Evolutionary conservation across 1,284 basidiomycete genomes (phyloP), one percentile per base, ranked within the genome.

Genomic region (Papiliotrema fonsecae): DNA sequence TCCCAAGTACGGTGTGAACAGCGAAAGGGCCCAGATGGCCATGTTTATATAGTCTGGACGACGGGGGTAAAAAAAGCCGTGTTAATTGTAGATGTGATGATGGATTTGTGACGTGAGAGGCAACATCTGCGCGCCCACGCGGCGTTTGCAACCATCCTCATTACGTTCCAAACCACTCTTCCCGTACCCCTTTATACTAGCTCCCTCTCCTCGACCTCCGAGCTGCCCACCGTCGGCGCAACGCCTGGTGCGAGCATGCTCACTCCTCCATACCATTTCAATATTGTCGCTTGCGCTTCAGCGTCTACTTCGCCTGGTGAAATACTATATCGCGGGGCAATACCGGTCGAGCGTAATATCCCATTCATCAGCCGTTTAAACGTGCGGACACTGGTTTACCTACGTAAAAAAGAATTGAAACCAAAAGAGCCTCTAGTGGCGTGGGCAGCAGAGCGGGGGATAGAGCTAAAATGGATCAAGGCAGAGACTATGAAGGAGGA

Each of bases 371-470:
- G 50, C 9, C 49, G 62, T 9, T 68, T 84, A 11, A 62, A 81
- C 1, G 73, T 81, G 14, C 78, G 78, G 26, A 83, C 84, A 48
- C 79, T 85, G 51, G 47, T 74, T 1, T 75, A 77, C 16, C 72
- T 84, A 13, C 72, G 76, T 22, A 75, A 75, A 55, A 83, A 83
- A 62, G 42, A 53, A 3, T 45, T 66, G 25, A 58, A 62, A 30
- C 58, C 59, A 4, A 60, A 63, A 21, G 61, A 68, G 22, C 45
- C 52, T 4, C 25, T 70, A 2, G 3, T 47, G 0, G 2, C 6
- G n/a, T 72, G 68, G 68, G 55, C 65, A 1, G 46, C 26, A 18
- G 53, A 43, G 34, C 48, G 49, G 2, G 52, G 53, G 2, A 58
- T 69, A 6, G 55, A 62, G 9, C 31, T 67, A 5, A 49, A 50